phyloP scores from a whole-genome alignment of 129 eudicot genomes.

The Mikania micrantha region DNA sequence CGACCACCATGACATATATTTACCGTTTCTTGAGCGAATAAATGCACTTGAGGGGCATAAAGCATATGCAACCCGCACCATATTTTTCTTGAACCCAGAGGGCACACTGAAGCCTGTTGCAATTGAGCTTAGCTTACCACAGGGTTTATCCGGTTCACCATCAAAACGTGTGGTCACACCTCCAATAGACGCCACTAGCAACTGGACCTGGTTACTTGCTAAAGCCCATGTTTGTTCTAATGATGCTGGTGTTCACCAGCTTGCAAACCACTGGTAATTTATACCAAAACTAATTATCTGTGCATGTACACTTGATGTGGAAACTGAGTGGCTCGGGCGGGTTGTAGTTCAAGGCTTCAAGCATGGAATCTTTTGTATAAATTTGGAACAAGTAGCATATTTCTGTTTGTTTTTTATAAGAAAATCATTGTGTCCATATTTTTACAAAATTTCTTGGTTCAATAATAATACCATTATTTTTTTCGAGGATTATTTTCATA shows the following conservation, averaged over 20 bases:
- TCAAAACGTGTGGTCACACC: slow-evolving; percentile 86
- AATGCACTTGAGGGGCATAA: slow-evolving; percentile 90
- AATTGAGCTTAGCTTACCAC: slow-evolving; percentile 82
- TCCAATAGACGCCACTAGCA: slow-evolving; percentile 67
- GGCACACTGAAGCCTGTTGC: slow-evolving; percentile 91
- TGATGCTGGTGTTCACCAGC: slow-evolving; percentile 96
- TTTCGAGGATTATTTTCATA: too few species aligned
- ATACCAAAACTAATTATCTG: background rate
- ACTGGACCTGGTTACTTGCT: slow-evolving; percentile 89
- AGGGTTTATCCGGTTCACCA: slow-evolving; percentile 38
- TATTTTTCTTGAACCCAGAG: slow-evolving; percentile 53
- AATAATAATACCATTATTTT: too few species aligned
- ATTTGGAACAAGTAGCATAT: too few species aligned
- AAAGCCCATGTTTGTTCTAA: slow-evolving; percentile 95
- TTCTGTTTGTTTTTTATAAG: too few species aligned
- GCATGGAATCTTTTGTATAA: too few species aligned
- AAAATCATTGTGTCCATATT: too few species aligned
- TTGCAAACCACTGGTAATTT: slow-evolving; percentile 77
- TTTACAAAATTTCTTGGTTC: too few species aligned
- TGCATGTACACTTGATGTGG: too few species aligned
- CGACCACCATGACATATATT: slow-evolving; percentile 75
- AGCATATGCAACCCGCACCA: slow-evolving; percentile 83
- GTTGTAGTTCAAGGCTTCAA: too few species aligned
- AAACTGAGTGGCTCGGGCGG: too few species aligned
- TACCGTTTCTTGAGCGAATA: slow-evolving; percentile 74